Conservation (phyloP, 176 grass and related monocot species). For the Aegilops umbellulata region DNA sequence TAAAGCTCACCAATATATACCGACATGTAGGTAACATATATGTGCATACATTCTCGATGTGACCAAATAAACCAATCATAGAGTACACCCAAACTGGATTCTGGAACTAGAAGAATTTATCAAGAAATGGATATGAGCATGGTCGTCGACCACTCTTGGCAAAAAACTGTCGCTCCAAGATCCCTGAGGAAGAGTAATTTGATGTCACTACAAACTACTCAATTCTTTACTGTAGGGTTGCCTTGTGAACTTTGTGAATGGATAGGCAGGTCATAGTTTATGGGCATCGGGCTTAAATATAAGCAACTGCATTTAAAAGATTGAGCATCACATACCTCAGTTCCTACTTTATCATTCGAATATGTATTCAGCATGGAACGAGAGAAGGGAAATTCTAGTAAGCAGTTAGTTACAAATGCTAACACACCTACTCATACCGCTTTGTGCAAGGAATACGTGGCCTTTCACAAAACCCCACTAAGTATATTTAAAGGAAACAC, state of each 20-base stretch:
- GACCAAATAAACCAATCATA: not conserved
- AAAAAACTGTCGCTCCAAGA: not conserved
- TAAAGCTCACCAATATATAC: not conserved
- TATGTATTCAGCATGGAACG: not conserved
- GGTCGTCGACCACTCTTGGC: not conserved
- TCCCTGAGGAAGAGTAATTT: not conserved
- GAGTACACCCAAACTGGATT: not conserved
- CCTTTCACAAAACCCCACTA: not conserved
- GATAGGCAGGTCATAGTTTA: not conserved
- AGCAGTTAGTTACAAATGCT: not conserved
- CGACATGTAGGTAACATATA: not conserved
- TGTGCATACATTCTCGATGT: not conserved
- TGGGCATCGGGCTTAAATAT: not conserved
- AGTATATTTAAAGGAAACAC: not conserved
- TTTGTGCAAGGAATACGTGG: not conserved
- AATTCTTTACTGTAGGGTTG: not conserved
- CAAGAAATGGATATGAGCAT: not conserved
- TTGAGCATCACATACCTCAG: not conserved
- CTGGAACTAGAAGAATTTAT: slow-evolving; percentile 11
- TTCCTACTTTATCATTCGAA: not conserved
- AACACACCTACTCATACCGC: not conserved
- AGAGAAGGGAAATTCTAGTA: not conserved
- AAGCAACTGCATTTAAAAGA: not conserved
- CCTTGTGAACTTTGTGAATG: not conserved
- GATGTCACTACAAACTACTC: not conserved